These are phyloP conservation scores for Vickermania ingenoplastis DNA, from an alignment of 208 protist genomes.

Conservation along the genomic window DNA sequence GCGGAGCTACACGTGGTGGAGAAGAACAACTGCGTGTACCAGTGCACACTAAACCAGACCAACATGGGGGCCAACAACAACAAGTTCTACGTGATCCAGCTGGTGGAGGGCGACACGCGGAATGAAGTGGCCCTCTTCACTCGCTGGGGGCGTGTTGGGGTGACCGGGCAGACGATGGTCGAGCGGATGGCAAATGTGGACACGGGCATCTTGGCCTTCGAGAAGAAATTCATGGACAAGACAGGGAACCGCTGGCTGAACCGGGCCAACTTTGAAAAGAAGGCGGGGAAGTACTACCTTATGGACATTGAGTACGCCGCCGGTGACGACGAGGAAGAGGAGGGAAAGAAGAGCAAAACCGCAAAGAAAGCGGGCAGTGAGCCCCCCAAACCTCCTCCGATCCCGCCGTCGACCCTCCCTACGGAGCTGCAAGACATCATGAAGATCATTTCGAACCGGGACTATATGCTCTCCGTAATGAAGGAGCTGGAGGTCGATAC, in stretches of 20 bases:
- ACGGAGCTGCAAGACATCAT: constrained; percentile 41
- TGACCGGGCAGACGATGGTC: constrained; percentile 37
- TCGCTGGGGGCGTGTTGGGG: constrained; percentile 73
- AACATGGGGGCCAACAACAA: constrained; percentile 76
- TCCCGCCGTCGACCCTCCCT: constrained; percentile 26
- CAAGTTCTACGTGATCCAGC: constrained; percentile 84
- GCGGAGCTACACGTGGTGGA: constrained; percentile 51
- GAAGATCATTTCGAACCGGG: constrained; percentile 45
- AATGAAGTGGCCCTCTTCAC: constrained; percentile 49
- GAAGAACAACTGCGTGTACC: constrained; percentile 32
- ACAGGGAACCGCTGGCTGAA: constrained; percentile 47
- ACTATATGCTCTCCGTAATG: constrained; percentile 56
- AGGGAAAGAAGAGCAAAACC: constrained; percentile 6
- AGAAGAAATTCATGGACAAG: constrained; percentile 43
- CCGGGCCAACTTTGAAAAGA: constrained; percentile 35
- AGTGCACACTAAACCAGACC: constrained; percentile 80
- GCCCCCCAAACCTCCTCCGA: neutral
- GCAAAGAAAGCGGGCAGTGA: constrained; percentile 16
- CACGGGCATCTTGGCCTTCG: constrained; percentile 26
- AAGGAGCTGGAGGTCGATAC: constrained; percentile 70
- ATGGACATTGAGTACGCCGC: constrained; percentile 73
- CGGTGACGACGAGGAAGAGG: constrained; percentile 11
- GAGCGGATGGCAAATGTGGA: constrained; percentile 14
- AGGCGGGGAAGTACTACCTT: constrained; percentile 48
- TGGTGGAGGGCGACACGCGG: constrained; percentile 45